These are phyloP conservation scores for Diplodia sapinea DNA, from an alignment of 2,329 filamentous ascomycete genomes.

Conservation along the genomic window DNA sequence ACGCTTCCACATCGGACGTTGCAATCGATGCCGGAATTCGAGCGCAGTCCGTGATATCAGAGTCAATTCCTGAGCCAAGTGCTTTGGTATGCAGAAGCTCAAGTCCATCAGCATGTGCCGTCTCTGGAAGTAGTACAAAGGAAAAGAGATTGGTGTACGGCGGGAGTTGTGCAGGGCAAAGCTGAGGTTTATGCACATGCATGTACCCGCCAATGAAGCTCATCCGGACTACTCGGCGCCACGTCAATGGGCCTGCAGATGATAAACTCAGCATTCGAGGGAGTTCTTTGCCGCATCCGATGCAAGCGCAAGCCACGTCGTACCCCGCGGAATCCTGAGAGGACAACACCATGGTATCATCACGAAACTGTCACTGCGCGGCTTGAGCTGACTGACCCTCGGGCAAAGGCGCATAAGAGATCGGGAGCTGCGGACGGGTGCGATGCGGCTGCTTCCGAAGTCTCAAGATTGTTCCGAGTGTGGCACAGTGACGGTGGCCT, in stretches of 20 bases:
- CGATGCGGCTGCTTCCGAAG: neutral
- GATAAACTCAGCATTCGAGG: neutral
- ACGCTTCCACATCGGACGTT: neutral
- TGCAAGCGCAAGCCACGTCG: constrained; percentile 2
- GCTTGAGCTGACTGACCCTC: neutral
- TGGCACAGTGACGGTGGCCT: constrained; percentile 18
- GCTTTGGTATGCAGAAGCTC: neutral
- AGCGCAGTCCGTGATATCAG: neutral
- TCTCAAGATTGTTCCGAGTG: constrained; percentile 13
- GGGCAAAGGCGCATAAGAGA: neutral
- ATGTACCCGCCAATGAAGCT: neutral
- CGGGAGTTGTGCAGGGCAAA: neutral
- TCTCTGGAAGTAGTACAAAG: neutral
- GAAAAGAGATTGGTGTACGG: neutral
- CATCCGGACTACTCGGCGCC: neutral
- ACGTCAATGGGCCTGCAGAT: constrained; percentile 6
- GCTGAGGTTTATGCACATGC: neutral
- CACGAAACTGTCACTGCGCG: neutral
- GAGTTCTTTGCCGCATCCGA: constrained; percentile 9
- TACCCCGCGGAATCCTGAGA: neutral
- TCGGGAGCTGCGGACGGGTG: neutral
- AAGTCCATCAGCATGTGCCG: neutral
- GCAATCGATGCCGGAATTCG: neutral
- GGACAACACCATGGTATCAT: constrained; percentile 1
- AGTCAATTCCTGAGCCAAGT: neutral